Percentiles rank a stretch among this genome's conserved stretches.
These are phyloP conservation scores for Salix exigua DNA, from an alignment of 345 rosid genomes.

Conservation along the genomic window DNA sequence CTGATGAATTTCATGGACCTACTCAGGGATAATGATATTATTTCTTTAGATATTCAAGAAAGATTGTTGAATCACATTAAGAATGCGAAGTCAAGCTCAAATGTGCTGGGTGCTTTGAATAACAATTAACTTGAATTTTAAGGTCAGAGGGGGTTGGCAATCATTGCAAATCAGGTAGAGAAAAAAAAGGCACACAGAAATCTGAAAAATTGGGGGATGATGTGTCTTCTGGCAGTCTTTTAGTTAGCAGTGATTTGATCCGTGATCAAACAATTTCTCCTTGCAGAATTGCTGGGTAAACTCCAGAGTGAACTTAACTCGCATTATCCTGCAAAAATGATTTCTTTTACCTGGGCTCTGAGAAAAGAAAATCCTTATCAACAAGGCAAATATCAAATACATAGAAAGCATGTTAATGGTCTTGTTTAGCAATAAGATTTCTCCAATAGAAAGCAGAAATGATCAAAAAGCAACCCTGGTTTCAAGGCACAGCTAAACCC, in stretches of 20 bases:
- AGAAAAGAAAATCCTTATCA: neutral
- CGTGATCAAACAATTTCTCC: neutral
- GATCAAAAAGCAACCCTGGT: too few relatives aligned
- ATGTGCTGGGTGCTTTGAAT: neutral
- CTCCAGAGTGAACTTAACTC: neutral
- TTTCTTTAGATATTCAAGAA: conserved; percentile 16
- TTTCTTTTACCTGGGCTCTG: neutral
- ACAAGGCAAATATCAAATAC: neutral
- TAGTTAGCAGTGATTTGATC: neutral
- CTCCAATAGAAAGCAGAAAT: too few relatives aligned
- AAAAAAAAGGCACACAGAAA: too few relatives aligned
- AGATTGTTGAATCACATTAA: conserved; percentile 18
- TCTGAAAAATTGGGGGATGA: neutral
- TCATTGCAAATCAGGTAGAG: too few relatives aligned
- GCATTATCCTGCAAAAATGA: neutral
- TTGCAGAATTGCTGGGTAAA: neutral
- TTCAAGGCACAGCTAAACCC: too few relatives aligned
- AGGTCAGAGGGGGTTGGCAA: too few relatives aligned
- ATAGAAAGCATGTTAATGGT: neutral
- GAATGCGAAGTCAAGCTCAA: neutral
- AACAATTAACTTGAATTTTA: too few relatives aligned
- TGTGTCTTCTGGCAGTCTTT: neutral
- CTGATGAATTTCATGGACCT: conserved; percentile 22
- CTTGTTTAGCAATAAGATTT: too few relatives aligned
- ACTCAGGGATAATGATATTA: conserved; percentile 13